Conservation (phyloP, 352 stramenopile genomes). For the Pythium insidiosum region DNA sequence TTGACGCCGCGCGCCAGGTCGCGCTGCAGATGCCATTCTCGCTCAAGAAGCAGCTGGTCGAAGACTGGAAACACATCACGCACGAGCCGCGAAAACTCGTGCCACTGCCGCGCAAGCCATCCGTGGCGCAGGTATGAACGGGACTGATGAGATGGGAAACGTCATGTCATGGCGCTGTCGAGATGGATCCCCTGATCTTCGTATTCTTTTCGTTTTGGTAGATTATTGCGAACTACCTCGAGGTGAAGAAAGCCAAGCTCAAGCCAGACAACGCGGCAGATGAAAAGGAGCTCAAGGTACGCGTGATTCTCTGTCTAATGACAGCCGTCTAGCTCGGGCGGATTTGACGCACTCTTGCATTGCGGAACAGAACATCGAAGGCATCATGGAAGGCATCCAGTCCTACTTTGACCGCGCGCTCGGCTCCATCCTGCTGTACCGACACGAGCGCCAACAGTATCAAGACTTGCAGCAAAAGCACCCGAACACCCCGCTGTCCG, state of each 20-base stretch:
- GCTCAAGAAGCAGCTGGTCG: slow-evolving; percentile 89
- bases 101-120: slow-evolving; percentile 74
- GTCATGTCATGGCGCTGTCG: too few species aligned
- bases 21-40: slow-evolving; percentile 85
- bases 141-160: too few species aligned
- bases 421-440: slow-evolving; percentile 87
- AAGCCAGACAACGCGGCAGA: slow-evolving; percentile 34
- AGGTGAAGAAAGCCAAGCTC: slow-evolving; percentile 67
- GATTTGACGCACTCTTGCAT: too few species aligned
- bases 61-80: slow-evolving; percentile 88
- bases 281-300: slow-evolving; percentile 68
- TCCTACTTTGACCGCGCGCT: slow-evolving; percentile 88
- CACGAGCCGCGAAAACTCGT: slow-evolving; percentile 74
- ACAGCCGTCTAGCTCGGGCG: too few species aligned
- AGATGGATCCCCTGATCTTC: too few species aligned
- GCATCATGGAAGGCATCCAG: slow-evolving; percentile 80
- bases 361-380: slow-evolving; percentile 44
- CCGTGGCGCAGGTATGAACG: slow-evolving; percentile 36
- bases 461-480: slow-evolving; percentile 61
- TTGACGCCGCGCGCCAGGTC: slow-evolving; percentile 28
- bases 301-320: slow-evolving; percentile 1
- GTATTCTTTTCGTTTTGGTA: slow-evolving; percentile 17
- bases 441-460: slow-evolving; percentile 87
- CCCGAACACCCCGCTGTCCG: slow-evolving; percentile 53
- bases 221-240: slow-evolving; percentile 77